These are phyloP conservation scores for Bisporella sp. DNA, from an alignment of 2,329 filamentous ascomycete genomes.

Conservation along the genomic window DNA sequence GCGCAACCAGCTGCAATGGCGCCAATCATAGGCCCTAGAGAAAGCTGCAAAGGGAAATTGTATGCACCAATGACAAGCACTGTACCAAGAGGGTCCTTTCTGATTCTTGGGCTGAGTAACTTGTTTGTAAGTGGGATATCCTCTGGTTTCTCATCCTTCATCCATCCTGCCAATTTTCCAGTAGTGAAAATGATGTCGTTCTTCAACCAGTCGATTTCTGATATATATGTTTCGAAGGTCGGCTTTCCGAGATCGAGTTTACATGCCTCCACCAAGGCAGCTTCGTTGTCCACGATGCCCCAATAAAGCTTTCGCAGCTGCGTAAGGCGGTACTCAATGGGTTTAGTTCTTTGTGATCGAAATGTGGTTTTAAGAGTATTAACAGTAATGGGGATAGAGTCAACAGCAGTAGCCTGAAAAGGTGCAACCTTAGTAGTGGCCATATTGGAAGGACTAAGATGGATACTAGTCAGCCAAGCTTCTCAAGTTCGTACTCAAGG, in stretches of 20 bases:
- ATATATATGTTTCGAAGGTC: constrained; percentile 63
- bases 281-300: constrained; percentile 73
- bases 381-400: neutral
- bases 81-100: constrained; percentile 81
- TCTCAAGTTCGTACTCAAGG: too few species aligned
- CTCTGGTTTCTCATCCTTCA: constrained; percentile 68
- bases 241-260: constrained; percentile 73
- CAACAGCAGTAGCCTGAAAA: constrained; percentile 35
- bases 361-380: constrained; percentile 49
- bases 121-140: constrained; percentile 64
- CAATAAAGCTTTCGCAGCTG: constrained; percentile 96
- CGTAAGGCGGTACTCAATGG: constrained; percentile 70
- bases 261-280: constrained; percentile 67
- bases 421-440: constrained; percentile 19
- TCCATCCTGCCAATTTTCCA: constrained; percentile 73
- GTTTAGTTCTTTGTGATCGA: constrained; percentile 71
- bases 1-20: constrained; percentile 92
- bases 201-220: constrained; percentile 71
- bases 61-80: constrained; percentile 85
- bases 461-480: too few species aligned
- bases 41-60: constrained; percentile 87
- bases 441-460: constrained; percentile 8
- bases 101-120: constrained; percentile 65
- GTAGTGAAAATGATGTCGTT: constrained; percentile 75
- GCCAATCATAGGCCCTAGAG: constrained; percentile 71